These are phyloP conservation scores for Agmasoma carcini DNA, from an alignment of 371 early-diverging fungal species.

Conservation along the genomic window DNA sequence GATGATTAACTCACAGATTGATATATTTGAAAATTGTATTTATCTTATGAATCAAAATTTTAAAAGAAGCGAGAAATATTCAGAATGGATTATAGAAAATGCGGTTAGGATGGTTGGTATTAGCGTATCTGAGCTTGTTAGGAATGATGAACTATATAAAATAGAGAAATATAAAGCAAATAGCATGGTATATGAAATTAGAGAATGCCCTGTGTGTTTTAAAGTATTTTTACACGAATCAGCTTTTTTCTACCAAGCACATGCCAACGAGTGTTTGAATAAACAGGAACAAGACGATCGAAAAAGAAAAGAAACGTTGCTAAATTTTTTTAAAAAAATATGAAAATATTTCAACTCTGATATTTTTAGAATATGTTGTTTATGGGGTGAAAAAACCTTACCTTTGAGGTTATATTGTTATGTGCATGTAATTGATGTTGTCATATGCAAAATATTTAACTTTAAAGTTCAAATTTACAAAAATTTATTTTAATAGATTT, in stretches of 20 bases:
- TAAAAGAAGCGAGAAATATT: not conserved
- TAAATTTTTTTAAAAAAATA: constrained; percentile 4
- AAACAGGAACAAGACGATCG: constrained; percentile 1
- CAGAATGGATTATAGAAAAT: not conserved
- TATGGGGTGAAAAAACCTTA: too few relatives aligned
- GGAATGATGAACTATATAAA: not conserved
- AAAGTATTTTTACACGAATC: constrained; percentile 8
- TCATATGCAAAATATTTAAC: too few relatives aligned
- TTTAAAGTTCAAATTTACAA: too few relatives aligned
- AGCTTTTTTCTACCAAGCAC: constrained; percentile 15
- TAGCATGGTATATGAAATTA: not conserved
- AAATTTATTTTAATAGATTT: too few relatives aligned
- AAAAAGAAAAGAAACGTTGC: constrained; percentile 10
- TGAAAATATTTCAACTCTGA: not conserved
- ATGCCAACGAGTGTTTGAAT: constrained; percentile 34
- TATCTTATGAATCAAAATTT: constrained; percentile 3
- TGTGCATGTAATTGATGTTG: too few relatives aligned
- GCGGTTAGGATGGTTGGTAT: constrained; percentile 22
- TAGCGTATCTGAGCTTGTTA: constrained; percentile 6
- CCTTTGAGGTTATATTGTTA: too few relatives aligned
- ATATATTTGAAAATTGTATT: constrained; percentile 13
- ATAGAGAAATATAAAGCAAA: not conserved
- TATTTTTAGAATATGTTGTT: too few relatives aligned
- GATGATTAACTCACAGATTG: not conserved
- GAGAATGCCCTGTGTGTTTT: constrained; percentile 21